Conservation (phyloP, 2,329 filamentous ascomycete genomes). For the Ophiostoma himal-ulmi region DNA sequence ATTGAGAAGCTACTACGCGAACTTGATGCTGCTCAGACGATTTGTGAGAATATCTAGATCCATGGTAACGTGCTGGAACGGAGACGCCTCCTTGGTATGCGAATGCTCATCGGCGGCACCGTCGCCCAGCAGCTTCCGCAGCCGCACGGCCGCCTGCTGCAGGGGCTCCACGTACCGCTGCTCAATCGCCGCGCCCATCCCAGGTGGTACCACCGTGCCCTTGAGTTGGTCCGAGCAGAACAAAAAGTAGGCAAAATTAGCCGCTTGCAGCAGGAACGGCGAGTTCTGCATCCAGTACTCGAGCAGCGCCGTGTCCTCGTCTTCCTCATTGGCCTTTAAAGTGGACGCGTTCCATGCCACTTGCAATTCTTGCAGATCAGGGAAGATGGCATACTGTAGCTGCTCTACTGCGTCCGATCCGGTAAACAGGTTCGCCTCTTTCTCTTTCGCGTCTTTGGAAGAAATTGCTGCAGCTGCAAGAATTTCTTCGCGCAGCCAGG, state of each 20-base stretch:
- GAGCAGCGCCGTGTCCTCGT: conserved; percentile 32
- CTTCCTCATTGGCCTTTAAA: conserved; percentile 33
- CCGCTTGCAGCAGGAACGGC: conserved; percentile 53
- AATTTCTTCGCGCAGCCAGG: conserved; percentile 60
- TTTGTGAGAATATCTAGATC: conserved; percentile 24
- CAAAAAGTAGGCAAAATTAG: conserved; percentile 56
- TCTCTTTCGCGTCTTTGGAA: conserved; percentile 29
- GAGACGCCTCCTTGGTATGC: background rate
- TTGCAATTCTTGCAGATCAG: conserved; percentile 45
- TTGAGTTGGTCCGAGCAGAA: conserved; percentile 40
- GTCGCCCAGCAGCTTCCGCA: conserved; percentile 18
- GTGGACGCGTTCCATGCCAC: conserved; percentile 30
- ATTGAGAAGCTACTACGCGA: conserved; percentile 18
- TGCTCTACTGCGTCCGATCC: conserved; percentile 51
- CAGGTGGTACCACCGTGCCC: conserved; percentile 46
- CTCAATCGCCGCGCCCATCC: conserved; percentile 53
- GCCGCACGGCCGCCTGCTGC: conserved; percentile 33
- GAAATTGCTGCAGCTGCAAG: conserved; percentile 34
- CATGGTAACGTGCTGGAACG: conserved; percentile 17
- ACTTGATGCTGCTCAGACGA: conserved; percentile 23
- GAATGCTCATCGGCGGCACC: background rate
- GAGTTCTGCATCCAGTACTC: conserved; percentile 49
- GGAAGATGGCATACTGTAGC: conserved; percentile 58
- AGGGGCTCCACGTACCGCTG: conserved; percentile 55
- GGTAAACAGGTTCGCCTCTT: conserved; percentile 39